A percentile compares a stretch with the other conserved stretches of the same genome.
Conservation (phyloP, 208 protist species). For the Porcisia hertigi region DNA sequence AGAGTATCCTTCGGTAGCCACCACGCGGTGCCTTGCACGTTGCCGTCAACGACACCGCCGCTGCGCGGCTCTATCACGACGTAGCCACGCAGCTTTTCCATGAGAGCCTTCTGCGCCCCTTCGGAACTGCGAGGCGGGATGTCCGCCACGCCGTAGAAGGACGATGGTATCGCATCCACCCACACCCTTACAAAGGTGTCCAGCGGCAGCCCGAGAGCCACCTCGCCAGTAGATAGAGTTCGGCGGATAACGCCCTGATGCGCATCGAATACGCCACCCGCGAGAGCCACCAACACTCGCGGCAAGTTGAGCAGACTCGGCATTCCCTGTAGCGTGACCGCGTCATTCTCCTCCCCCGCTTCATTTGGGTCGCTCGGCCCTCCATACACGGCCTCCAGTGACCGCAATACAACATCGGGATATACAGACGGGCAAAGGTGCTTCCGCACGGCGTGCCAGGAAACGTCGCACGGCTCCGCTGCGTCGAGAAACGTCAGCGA, state of each 20-base stretch:
- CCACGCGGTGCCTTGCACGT: conserved; percentile 22
- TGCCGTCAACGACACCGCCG: not conserved
- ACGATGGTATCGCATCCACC: conserved; percentile 34
- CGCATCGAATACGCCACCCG: conserved; percentile 43
- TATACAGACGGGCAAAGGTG: conserved; percentile 63
- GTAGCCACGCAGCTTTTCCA: conserved; percentile 43
- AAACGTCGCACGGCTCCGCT: conserved; percentile 8
- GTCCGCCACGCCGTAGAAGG: conserved; percentile 31
- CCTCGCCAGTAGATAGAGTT: conserved; percentile 11
- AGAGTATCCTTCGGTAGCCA: conserved; percentile 58
- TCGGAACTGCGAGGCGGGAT: conserved; percentile 15
- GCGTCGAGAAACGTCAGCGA: conserved; percentile 46
- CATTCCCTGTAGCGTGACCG: conserved; percentile 1
- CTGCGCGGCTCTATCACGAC: conserved; percentile 26
- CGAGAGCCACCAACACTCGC: conserved; percentile 46
- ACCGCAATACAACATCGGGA: conserved; percentile 52
- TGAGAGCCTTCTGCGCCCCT: conserved; percentile 4
- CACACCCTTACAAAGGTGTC: conserved; percentile 39
- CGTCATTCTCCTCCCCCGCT: not conserved
- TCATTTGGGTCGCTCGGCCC: not conserved
- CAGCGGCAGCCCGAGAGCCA: conserved; percentile 30
- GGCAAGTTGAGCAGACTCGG: conserved; percentile 23
- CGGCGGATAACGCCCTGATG: conserved; percentile 8
- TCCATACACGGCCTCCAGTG: conserved; percentile 53
- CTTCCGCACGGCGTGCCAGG: conserved; percentile 33